Conservation (phyloP, 2,329 filamentous ascomycete species). For the Penicillium griseofulvum region DNA sequence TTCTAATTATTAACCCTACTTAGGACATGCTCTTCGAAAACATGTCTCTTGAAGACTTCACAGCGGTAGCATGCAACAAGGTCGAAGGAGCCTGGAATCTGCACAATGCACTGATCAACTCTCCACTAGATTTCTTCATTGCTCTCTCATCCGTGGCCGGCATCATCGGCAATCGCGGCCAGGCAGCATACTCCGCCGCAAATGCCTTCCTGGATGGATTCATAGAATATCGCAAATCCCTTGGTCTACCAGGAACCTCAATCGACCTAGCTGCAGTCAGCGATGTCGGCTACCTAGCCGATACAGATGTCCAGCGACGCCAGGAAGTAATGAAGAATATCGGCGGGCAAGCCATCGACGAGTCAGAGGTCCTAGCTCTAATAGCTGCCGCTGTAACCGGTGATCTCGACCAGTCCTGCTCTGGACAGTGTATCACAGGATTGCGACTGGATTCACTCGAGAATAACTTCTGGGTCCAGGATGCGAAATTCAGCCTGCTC, state of each 20-base stretch:
- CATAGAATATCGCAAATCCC: constrained; percentile 24
- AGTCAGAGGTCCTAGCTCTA: constrained; percentile 56
- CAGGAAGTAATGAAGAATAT: constrained; percentile 28
- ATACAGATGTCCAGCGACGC: constrained; percentile 17
- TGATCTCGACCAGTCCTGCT: constrained; percentile 43
- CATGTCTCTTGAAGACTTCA: constrained; percentile 29
- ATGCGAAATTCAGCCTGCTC: constrained; percentile 56
- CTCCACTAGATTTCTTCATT: constrained; percentile 29
- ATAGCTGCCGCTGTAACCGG: constrained; percentile 53
- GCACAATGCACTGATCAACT: constrained; percentile 21
- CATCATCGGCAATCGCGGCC: constrained; percentile 28
- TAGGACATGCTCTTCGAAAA: constrained; percentile 33
- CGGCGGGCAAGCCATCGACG: constrained; percentile 28
- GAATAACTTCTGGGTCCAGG: constrained; percentile 53
- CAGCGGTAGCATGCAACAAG: constrained; percentile 15
- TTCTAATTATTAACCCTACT: constrained; percentile 1
- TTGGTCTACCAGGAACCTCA: constrained; percentile 26
- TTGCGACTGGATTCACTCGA: constrained; percentile 45
- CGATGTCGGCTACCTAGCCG: constrained; percentile 24
- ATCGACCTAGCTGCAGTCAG: constrained; percentile 31
- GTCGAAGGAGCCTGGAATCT: constrained; percentile 32
- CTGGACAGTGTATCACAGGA: constrained; percentile 55
- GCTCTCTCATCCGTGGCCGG: constrained; percentile 29
- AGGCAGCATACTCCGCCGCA: constrained; percentile 28
- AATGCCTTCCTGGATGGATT: constrained; percentile 30